A percentile compares a stretch with the other conserved stretches of the same genome.
Conservation (phyloP, 1,139 yeast species). For the Lipomyces yarrowii region DNA sequence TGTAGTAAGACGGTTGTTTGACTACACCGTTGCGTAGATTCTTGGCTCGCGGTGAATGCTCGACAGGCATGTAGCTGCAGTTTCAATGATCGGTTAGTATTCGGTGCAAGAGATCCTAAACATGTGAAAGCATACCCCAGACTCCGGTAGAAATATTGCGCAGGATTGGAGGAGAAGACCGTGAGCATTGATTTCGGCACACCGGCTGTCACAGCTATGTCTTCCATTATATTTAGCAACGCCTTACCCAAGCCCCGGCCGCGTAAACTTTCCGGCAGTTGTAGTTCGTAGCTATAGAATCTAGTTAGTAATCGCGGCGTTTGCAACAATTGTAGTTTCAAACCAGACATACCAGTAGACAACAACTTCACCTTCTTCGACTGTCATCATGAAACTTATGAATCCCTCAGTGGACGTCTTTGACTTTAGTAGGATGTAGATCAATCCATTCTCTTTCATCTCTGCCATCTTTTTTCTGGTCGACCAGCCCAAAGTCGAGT, state of each 20-base stretch:
- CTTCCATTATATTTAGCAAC: conserved; percentile 28
- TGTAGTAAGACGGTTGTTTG: conserved; percentile 32
- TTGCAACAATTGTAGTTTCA: too few relatives aligned
- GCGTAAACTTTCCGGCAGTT: conserved; percentile 17
- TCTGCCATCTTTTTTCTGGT: conserved; percentile 22
- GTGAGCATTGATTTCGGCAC: conserved; percentile 32
- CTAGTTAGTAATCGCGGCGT: neutral
- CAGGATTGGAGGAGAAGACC: conserved; percentile 32
- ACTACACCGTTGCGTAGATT: conserved; percentile 19
- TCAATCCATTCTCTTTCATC: conserved; percentile 29
- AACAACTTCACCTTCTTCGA: conserved; percentile 29
- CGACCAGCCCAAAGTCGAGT: conserved; percentile 32
- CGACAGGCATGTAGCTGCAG: conserved; percentile 24
- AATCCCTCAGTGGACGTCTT: conserved; percentile 18
- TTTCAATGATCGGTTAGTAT: neutral
- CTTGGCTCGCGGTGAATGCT: conserved; percentile 29
- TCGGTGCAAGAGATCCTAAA: conserved; percentile 2
- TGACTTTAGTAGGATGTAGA: conserved; percentile 26
- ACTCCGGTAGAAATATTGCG: conserved; percentile 28
- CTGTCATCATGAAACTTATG: conserved; percentile 32
- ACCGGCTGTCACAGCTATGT: conserved; percentile 10
- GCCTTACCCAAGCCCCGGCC: conserved; percentile 28
- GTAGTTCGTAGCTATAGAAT: conserved; percentile 31
- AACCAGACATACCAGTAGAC: conserved; percentile 23
- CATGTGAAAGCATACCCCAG: conserved; percentile 17